Evolutionary conservation across 2,329 filamentous ascomycete species (phyloP).

Genomic region (Colletotrichum magnum): DNA sequence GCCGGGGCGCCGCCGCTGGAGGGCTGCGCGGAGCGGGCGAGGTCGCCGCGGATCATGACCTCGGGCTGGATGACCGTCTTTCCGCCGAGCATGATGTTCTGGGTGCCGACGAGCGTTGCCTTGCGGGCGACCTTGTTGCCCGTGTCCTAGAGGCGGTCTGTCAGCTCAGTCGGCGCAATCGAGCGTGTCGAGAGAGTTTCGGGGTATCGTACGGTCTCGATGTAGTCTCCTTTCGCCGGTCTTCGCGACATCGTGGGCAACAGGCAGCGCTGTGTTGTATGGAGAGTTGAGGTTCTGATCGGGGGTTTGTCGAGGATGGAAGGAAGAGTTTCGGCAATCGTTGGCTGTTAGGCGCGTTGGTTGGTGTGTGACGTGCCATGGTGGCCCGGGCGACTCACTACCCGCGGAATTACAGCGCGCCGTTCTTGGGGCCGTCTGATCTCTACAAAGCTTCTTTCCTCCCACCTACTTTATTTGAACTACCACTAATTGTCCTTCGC

Average conservation of each 20-base stretch:
- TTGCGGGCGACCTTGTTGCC: conserved; percentile 98
- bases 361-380: conserved; percentile 19
- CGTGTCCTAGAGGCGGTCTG: conserved; percentile 76
- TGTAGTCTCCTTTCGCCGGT: conserved; percentile 89
- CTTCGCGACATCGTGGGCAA: conserved; percentile 77
- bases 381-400: conserved; percentile 7
- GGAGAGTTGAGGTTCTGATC: not conserved
- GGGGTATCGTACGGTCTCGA: conserved; percentile 82
- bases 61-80: conserved; percentile 97
- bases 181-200: not conserved
- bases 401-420: conserved; percentile 8
- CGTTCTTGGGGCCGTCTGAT: not conserved
- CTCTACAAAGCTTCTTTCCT: not conserved
- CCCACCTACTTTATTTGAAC: not conserved
- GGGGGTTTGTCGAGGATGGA: not conserved
- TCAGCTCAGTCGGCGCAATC: not conserved
- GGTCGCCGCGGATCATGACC: conserved; percentile 92
- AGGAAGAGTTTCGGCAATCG: not conserved
- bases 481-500: not conserved
- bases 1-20: conserved; percentile 58
- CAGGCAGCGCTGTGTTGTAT: not conserved
- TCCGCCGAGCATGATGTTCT: conserved; percentile 97
- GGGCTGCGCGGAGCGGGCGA: conserved; percentile 72
- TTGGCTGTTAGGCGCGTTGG: conserved; percentile 1
- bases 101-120: conserved; percentile 91